Evolutionary conservation across 208 protist species (phyloP), one percentile per base, ranked within the genome.

Genomic region (Wallacemonas sp.): DNA sequence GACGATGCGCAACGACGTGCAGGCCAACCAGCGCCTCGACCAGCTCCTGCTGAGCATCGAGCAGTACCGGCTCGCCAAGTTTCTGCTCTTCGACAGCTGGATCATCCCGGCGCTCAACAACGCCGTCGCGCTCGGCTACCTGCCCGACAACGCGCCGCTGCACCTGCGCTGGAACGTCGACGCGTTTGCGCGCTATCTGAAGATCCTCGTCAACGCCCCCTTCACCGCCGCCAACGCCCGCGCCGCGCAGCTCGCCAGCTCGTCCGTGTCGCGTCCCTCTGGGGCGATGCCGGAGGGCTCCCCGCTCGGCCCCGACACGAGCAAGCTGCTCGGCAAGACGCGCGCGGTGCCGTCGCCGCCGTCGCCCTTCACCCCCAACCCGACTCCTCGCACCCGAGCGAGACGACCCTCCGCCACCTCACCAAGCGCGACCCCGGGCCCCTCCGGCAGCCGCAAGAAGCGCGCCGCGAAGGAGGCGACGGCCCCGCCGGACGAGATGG

Each of bases 31-130:
- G 33, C 64, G 48, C 28, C 33, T 85, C 26, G 72, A 75, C n/a
- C 72, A 81, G 7, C 87, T 96, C 12, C 71, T 94, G 11, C 62
- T 70, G 32, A 88, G 65, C 23, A 84, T 96, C 41, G 86, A 93
- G 77, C 77, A 82, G 44, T 80, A 89, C 55, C 81, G 88, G 2
- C 65, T 96, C 20, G 77, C 81, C 0, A 92, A 91, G 62, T 96
- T 96, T 66, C 66, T 96, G 46, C 72, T 96, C 22, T 96, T 96
- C 65, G 91, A 96, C 72, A 87, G 70, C 49, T 96, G 91, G 88
- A 92, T 96, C 57, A 69, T 96, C 22, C 88, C 88, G 0, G 67
- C 82, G 16, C 71, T 96, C 36, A 96, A 88, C 74, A 92, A 94
- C 62, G 81, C 82, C 7, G 62, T 88, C 16, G 55, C 71, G 3